Evolutionary conservation across 495 filamentous ascomycete genomes (phyloP).

Genomic region (Podospora bellae-mahoneyi): DNA sequence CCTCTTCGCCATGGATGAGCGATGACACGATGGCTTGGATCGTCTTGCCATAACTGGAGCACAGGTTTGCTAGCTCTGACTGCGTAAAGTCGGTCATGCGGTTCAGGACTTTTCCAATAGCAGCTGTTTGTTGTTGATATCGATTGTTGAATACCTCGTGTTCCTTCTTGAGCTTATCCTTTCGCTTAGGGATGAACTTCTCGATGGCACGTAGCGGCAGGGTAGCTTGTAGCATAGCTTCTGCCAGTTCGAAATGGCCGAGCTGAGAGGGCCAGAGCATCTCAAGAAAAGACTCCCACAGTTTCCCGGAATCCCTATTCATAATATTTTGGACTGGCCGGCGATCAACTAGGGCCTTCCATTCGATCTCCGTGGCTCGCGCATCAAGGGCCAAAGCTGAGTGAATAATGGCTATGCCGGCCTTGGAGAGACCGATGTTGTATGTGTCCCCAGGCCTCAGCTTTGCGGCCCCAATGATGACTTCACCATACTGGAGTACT

Average conservation of each 20-base stretch:
- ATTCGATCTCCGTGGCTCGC: conserved; percentile 67
- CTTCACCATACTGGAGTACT: conserved; percentile 45
- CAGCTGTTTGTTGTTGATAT: conserved; percentile 63
- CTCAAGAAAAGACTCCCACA: conserved; percentile 75
- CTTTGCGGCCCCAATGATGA: conserved; percentile 43
- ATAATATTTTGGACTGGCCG: conserved; percentile 63
- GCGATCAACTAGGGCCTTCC: conserved; percentile 57
- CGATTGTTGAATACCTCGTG: conserved; percentile 66
- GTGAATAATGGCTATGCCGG: conserved; percentile 62
- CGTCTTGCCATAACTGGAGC: conserved; percentile 55
- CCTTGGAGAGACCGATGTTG: conserved; percentile 40
- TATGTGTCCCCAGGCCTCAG: conserved; percentile 35
- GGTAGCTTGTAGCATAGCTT: conserved; percentile 66
- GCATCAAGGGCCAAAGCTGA: conserved; percentile 72
- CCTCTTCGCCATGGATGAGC: conserved; percentile 63
- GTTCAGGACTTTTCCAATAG: conserved; percentile 69
- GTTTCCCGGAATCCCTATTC: conserved; percentile 58
- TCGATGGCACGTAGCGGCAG: conserved; percentile 67
- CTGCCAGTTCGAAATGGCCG: conserved; percentile 63
- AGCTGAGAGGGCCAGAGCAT: conserved; percentile 60
- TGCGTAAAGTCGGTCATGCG: conserved; percentile 70
- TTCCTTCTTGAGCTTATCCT: conserved; percentile 47
- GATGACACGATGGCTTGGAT: conserved; percentile 63
- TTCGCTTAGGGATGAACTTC: conserved; percentile 55
- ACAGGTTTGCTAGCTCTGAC: conserved; percentile 60